Conservation (phyloP, 2,329 filamentous ascomycete species). For the Parascedosporium putredinis region DNA sequence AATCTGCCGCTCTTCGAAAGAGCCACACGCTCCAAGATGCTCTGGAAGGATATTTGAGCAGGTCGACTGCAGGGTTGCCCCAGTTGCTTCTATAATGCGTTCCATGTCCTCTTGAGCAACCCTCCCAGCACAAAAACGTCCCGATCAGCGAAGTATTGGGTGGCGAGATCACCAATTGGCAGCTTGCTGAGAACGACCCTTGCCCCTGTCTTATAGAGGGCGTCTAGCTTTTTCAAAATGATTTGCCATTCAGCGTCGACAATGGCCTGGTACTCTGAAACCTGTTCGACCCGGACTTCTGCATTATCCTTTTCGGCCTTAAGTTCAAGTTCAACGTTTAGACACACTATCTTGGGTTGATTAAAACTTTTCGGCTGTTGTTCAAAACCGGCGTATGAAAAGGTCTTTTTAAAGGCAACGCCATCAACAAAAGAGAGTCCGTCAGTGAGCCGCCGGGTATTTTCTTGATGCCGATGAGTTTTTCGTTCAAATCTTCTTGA, state of each 20-base stretch:
- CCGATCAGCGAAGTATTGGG: slow-evolving; percentile 94
- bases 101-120: slow-evolving; percentile 89
- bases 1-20: slow-evolving; percentile 93
- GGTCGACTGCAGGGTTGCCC: slow-evolving; percentile 84
- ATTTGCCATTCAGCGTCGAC: slow-evolving; percentile 99
- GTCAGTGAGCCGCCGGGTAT: slow-evolving; percentile 92
- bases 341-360: slow-evolving; percentile 90
- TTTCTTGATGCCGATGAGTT: slow-evolving; percentile 96
- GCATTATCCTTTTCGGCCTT: slow-evolving; percentile 99
- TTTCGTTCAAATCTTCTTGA: slow-evolving; percentile 95
- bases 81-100: slow-evolving; percentile 88
- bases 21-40: slow-evolving; percentile 83
- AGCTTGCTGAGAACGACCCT: slow-evolving; percentile 97
- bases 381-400: slow-evolving; percentile 97
- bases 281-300: slow-evolving; percentile 94
- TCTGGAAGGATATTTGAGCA: slow-evolving; percentile 87
- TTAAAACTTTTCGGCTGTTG: slow-evolving; percentile 95
- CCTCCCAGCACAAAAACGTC: slow-evolving; percentile 94
- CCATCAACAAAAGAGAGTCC: slow-evolving; percentile 96
- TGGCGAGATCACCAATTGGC: slow-evolving; percentile 93
- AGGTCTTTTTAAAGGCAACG: slow-evolving; percentile 99
- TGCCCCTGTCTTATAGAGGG: slow-evolving; percentile 82
- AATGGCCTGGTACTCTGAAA: slow-evolving; percentile 98
- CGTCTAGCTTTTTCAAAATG: slow-evolving; percentile 98
- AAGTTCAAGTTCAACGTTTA: slow-evolving; percentile 95